Evolutionary conservation across 208 protist genomes (phyloP), one percentile per base, ranked within the genome.

Genomic region (Trypanosoma theileri): DNA sequence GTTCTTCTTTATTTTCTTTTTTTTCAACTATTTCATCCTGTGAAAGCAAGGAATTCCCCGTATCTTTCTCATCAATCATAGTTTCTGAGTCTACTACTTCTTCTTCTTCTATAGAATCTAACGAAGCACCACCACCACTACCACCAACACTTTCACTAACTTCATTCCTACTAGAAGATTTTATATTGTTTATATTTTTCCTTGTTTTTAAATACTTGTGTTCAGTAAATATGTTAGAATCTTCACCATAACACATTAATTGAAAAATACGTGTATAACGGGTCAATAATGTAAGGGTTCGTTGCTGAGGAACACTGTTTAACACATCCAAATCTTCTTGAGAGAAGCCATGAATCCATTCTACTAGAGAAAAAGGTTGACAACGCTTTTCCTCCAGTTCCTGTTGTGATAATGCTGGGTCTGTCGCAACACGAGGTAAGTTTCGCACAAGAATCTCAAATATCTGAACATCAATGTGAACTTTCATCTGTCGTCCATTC

Each of bases 331-430:
- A 51, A 42, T 94, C 88, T 16, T 81, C 80, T 22, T 63, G 57
- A 6, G 82, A 58, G 42, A 96, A 93, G 50, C 71, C 64, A 62
- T 86, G 84, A 51, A 96, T 82, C 88, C 91, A 96, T 57, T 82
- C 26, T 12, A 90, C 70, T 2, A 96, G 59, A 12, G 83, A 71
- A 55, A 88, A 40, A 1, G 77, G 53, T 11, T 41, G 42, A 60
- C 86, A 87, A 35, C 80, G 84, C 42, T 73, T 62, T 16, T 56
- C 44, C 26, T 79, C 54, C 11, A 84, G 65, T 40, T 74, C 75
- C 17, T 61, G 44, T 26, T 19, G 17, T 21, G 60, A 59, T 35
- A 75, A 19, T 12, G 26, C 42, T 11, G 45, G 24, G 8, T 59
- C 54, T 3, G 54, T 64, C 28, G 85, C 71, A 13, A 87, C 73